Evolutionary conservation across 306 rosid species (phyloP).

Genomic region (Dicorynia guianensis): DNA sequence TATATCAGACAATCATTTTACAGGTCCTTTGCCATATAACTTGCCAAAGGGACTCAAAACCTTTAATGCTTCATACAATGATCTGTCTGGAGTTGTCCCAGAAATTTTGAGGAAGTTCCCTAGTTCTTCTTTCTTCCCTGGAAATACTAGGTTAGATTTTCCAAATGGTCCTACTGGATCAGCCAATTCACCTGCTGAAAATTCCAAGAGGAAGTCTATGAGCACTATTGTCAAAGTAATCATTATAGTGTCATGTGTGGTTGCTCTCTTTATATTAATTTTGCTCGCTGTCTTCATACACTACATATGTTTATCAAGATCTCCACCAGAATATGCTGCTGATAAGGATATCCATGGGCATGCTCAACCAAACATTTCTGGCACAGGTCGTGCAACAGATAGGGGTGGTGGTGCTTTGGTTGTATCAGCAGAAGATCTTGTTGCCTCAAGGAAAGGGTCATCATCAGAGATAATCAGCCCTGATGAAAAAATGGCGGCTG

Average conservation of each 20-base stretch:
- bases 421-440: conserved; percentile 89
- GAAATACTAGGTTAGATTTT: conserved; percentile 63
- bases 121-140: conserved; percentile 85
- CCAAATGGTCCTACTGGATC: conserved; percentile 72
- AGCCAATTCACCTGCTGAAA: conserved; percentile 43
- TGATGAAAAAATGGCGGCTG: conserved; percentile 70
- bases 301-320: conserved; percentile 75
- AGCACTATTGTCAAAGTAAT: conserved; percentile 79
- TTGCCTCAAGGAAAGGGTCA: conserved; percentile 74
- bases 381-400: conserved; percentile 52
- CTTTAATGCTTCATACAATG: conserved; percentile 89
- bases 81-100: conserved; percentile 85
- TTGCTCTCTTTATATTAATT: conserved; percentile 73
- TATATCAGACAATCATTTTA: conserved; percentile 80
- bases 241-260: conserved; percentile 86
- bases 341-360: conserved; percentile 56
- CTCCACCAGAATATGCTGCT: conserved; percentile 53
- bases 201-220: conserved; percentile 64
- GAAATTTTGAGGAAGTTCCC: conserved; percentile 81
- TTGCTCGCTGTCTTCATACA: conserved; percentile 84
- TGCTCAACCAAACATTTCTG: conserved; percentile 62
- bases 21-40: conserved; percentile 85
- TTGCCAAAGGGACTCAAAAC: conserved; percentile 59
- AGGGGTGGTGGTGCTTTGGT: conserved; percentile 67
- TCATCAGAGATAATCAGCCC: conserved; percentile 73